These are phyloP conservation scores for Hordeum marinum DNA, from an alignment of 176 grass and related monocot genomes.

Conservation along the genomic window DNA sequence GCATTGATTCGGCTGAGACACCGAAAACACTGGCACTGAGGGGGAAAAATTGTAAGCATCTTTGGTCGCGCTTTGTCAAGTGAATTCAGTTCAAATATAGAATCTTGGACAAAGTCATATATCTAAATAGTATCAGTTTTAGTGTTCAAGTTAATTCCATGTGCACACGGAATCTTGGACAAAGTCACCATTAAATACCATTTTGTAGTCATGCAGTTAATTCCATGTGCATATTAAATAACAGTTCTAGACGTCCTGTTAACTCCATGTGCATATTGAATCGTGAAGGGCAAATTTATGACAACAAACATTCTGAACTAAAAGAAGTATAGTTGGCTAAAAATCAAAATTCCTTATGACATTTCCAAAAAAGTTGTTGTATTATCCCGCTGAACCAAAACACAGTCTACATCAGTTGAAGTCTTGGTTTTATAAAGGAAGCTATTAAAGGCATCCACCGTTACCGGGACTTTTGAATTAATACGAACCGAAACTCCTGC, in stretches of 20 bases:
- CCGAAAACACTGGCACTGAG: constrained; percentile 78
- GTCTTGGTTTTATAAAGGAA: background rate
- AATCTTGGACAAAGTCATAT: background rate
- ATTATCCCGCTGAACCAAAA: background rate
- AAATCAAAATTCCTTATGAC: background rate
- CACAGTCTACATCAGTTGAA: background rate
- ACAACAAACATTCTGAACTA: background rate
- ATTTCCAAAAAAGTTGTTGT: background rate
- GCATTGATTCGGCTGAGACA: constrained; percentile 93
- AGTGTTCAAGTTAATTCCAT: background rate
- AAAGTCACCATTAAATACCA: background rate
- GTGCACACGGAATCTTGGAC: background rate
- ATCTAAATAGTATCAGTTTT: background rate
- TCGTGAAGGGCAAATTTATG: background rate
- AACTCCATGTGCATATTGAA: constrained; percentile 9
- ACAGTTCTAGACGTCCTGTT: background rate
- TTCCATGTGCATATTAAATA: constrained; percentile 1
- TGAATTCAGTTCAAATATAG: background rate
- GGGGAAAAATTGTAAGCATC: background rate
- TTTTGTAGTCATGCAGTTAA: background rate
- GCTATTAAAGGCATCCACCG: background rate
- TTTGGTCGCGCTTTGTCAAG: background rate
- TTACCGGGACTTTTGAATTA: background rate
- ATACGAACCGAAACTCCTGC: background rate
- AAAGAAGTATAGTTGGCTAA: background rate